Base-by-base conservation (phyloP, 1,139 yeast species). In the Pichia sorboxylosa region DNA sequence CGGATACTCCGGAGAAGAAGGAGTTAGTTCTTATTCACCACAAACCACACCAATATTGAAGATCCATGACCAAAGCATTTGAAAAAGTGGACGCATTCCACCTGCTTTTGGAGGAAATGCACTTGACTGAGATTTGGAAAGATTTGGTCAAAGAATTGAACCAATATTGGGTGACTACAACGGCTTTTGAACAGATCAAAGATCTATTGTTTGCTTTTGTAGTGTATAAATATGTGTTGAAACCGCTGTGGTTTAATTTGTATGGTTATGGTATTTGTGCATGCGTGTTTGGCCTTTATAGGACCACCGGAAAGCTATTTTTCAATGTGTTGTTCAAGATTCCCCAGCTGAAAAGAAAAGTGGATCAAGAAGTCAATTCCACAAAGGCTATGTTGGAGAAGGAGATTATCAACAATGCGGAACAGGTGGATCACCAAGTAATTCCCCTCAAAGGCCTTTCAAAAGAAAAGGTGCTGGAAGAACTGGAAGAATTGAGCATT, bases 391-490 rank as follows among this genome's bases (percentile, higher is more conserved):
- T 63, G 29, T 59, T 87, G 29, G 82, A 83, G 40, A 44, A 55
- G 0, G 64, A 64, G 19, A 46, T 83, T 37, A 66, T 83, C 35
- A 61, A 63, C 34, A 71, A 71, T 41, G 69, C 72, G 38, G 57
- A 59, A 0, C 51, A 57, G 11, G 39, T 38, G 11, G 72, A 69
- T 42, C 73, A 75, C 45, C 51, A 60, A 1, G 38, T 46, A 17
- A 52, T 85, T 5, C 95, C 95, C 0, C 47, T 44, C 4, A 35
- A 49, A 1, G 94, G 94, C 0, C 49, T 81, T 39, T 28, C 64
- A 1, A 55, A 59, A n/a, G 54, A 48, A 0, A 52, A 53, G 11
- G 64, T 83, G 3, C 33, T 63, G 15, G 45, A 48, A 1, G 73
- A 74, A 41, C 57, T 84, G 40, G 67, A 69, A 28, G 56, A 57